A percentile compares a stretch with the other conserved stretches of the same genome.
These are phyloP conservation scores for Exophiala viscosa DNA, from an alignment of 2,329 filamentous ascomycete species.

Conservation along the genomic window DNA sequence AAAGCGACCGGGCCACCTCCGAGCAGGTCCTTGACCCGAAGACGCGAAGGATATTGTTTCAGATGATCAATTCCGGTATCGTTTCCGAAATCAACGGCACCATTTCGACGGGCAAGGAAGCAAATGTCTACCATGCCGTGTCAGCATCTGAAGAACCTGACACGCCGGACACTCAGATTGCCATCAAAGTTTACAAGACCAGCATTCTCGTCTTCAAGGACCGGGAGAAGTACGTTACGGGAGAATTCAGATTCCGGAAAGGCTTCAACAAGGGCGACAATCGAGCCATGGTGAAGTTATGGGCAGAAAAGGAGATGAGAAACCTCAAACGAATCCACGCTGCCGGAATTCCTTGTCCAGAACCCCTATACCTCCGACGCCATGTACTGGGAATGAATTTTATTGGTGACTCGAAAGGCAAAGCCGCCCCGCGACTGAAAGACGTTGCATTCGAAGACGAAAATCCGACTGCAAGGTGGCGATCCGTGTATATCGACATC, in stretches of 20 bases:
- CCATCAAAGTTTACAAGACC: conserved; percentile 99
- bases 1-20: conserved; percentile 86
- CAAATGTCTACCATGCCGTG: conserved; percentile 93
- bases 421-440: conserved; percentile 81
- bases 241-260: conserved; percentile 85
- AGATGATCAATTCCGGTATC: conserved; percentile 89
- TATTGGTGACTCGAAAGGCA: conserved; percentile 79
- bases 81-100: conserved; percentile 92
- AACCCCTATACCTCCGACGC: conserved; percentile 83
- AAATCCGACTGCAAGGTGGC: conserved; percentile 67
- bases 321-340: conserved; percentile 81
- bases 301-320: conserved; percentile 98
- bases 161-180: conserved; percentile 62
- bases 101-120: conserved; percentile 94
- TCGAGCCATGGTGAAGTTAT: conserved; percentile 94
- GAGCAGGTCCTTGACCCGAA: conserved; percentile 93
- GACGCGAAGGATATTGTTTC: conserved; percentile 90
- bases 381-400: conserved; percentile 96
- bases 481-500: conserved; percentile 73
- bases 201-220: conserved; percentile 98
- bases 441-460: conserved; percentile 73
- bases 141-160: conserved; percentile 54
- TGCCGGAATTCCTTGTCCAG: conserved; percentile 83
- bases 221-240: conserved; percentile 89
- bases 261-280: conserved; percentile 94